A percentile compares a stretch with the other conserved stretches of the same genome.
These are phyloP conservation scores for Aspergillus intermedius DNA, from an alignment of 2,329 filamentous ascomycete genomes.

Conservation along the genomic window DNA sequence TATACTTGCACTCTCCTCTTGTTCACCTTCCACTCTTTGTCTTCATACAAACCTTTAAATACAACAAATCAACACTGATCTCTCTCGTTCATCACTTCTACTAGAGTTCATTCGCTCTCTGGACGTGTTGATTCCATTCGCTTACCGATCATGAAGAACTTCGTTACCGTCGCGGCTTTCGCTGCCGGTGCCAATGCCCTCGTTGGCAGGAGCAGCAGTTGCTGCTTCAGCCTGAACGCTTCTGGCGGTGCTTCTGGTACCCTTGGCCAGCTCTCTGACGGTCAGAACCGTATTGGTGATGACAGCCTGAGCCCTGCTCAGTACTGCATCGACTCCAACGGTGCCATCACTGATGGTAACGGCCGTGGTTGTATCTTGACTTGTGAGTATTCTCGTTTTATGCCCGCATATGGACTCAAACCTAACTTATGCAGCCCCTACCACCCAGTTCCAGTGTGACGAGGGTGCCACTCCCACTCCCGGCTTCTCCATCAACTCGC, in stretches of 20 bases:
- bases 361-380: slow-evolving; percentile 60
- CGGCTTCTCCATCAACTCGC: slow-evolving; percentile 52
- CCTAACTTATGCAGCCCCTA: slow-evolving; percentile 39
- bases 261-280: slow-evolving; percentile 56
- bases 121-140: slow-evolving; percentile 4
- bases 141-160: slow-evolving; percentile 30
- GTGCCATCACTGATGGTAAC: slow-evolving; percentile 49
- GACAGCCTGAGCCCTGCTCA: slow-evolving; percentile 38
- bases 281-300: slow-evolving; percentile 55
- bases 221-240: slow-evolving; percentile 50
- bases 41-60: background rate
- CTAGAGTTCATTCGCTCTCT: slow-evolving; percentile 9
- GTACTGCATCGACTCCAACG: slow-evolving; percentile 51
- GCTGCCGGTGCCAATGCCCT: slow-evolving; percentile 39
- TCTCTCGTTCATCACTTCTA: background rate
- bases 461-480: slow-evolving; percentile 43
- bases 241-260: slow-evolving; percentile 46
- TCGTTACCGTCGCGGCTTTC: slow-evolving; percentile 34
- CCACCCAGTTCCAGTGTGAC: slow-evolving; percentile 58
- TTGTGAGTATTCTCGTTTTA: slow-evolving; percentile 33
- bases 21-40: background rate
- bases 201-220: slow-evolving; percentile 32
- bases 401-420: background rate
- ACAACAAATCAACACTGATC: background rate
- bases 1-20: slow-evolving; percentile 2